Percentiles rank a stretch among this genome's conserved stretches.
These are phyloP conservation scores for Ophiostoma novo-ulmi DNA, from an alignment of 2,329 filamentous ascomycete species.

Conservation along the genomic window DNA sequence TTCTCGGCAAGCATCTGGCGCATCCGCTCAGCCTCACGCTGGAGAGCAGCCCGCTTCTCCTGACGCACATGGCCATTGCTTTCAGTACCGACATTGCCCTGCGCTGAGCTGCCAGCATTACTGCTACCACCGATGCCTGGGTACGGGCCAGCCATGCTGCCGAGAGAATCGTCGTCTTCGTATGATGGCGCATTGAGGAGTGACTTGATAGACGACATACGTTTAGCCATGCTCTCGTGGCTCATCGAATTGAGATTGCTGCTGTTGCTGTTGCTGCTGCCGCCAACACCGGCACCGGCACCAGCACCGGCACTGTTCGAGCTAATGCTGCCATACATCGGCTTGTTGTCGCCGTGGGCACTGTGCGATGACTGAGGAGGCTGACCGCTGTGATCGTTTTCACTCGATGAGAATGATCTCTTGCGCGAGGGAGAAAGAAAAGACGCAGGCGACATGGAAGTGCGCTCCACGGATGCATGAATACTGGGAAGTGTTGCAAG, in stretches of 20 bases:
- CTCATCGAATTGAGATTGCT: constrained; percentile 27
- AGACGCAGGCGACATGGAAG: constrained; percentile 56
- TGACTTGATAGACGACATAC: constrained; percentile 69
- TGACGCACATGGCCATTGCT: constrained; percentile 30
- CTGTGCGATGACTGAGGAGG: constrained; percentile 2
- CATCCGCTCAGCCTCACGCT: constrained; percentile 72
- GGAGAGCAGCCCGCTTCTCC: constrained; percentile 60
- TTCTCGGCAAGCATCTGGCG: constrained; percentile 66
- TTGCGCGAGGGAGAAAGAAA: constrained; percentile 59
- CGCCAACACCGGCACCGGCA: not conserved
- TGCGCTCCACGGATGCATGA: constrained; percentile 41
- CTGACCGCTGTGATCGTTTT: constrained; percentile 41
- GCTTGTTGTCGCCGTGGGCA: not conserved
- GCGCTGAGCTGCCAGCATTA: not conserved
- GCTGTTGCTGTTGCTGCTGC: constrained; percentile 23
- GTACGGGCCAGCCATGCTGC: constrained; percentile 26
- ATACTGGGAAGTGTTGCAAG: constrained; percentile 41
- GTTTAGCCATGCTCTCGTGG: constrained; percentile 51
- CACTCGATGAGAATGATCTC: constrained; percentile 60
- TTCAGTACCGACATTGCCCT: not conserved
- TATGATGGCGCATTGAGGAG: constrained; percentile 57
- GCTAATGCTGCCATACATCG: not conserved
- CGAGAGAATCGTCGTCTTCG: constrained; percentile 34
- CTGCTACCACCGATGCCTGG: constrained; percentile 21
- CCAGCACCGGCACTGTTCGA: not conserved